These are phyloP conservation scores for Cenchrus purpureus DNA, from an alignment of 176 grass and related monocot species.

Conservation along the genomic window DNA sequence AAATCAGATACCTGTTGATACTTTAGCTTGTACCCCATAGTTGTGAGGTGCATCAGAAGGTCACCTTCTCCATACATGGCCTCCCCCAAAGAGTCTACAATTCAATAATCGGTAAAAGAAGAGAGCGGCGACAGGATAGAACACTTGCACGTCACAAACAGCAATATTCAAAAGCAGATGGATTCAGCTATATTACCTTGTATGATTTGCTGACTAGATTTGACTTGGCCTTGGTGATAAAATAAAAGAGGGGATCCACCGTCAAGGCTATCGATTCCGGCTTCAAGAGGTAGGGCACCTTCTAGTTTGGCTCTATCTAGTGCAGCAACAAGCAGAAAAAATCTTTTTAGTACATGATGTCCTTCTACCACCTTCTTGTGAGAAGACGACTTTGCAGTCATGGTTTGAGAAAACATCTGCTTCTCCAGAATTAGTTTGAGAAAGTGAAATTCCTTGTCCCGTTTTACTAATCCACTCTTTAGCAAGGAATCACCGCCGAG, in stretches of 20 bases:
- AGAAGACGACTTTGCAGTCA: conserved; percentile 41
- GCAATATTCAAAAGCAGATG: background rate
- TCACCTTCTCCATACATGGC: conserved; percentile 81
- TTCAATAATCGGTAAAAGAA: conserved; percentile 36
- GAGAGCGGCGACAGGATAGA: background rate
- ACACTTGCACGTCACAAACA: conserved; percentile 15
- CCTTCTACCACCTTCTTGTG: conserved; percentile 51
- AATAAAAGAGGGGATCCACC: conserved; percentile 68
- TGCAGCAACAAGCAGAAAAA: conserved; percentile 60
- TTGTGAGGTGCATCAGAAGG: conserved; percentile 62
- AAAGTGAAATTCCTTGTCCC: conserved; percentile 55
- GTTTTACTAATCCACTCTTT: conserved; percentile 37
- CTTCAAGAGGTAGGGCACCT: conserved; percentile 51
- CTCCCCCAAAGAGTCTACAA: conserved; percentile 64
- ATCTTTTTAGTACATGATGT: conserved; percentile 56
- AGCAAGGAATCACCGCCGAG: conserved; percentile 59
- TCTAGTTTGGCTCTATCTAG: conserved; percentile 69
- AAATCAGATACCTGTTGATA: conserved; percentile 61
- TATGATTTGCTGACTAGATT: conserved; percentile 64
- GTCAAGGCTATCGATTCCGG: conserved; percentile 70
- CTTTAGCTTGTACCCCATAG: conserved; percentile 59
- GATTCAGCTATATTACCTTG: conserved; percentile 48
- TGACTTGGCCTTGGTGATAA: conserved; percentile 53
- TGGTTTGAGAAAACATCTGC: conserved; percentile 56
- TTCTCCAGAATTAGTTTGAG: conserved; percentile 66